Percentiles rank a stretch among this genome's conserved stretches.
Evolutionary conservation across 306 rosid genomes (phyloP).

Genomic region (Bauhinia variegata): DNA sequence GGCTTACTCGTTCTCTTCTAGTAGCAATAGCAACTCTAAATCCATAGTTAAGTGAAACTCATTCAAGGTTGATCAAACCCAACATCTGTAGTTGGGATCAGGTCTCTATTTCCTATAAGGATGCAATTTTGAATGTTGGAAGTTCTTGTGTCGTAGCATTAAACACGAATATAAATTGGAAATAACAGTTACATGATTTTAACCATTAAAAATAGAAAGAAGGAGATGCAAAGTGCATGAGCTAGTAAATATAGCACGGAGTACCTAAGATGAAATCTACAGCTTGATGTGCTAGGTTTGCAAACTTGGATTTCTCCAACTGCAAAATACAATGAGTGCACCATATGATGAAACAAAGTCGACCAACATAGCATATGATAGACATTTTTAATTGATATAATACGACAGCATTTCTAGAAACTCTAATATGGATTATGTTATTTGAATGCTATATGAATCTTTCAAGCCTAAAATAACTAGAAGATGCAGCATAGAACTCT

Average conservation of each 20-base stretch:
- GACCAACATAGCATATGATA: neutral
- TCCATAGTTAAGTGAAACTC: neutral
- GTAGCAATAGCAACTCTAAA: neutral
- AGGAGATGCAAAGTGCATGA: neutral
- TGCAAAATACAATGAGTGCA: slow-evolving; percentile 38
- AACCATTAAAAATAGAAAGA: slow-evolving; percentile 1
- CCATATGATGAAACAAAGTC: slow-evolving; percentile 6
- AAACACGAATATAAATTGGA: slow-evolving; percentile 3
- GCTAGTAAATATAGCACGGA: neutral
- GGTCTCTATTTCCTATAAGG: neutral
- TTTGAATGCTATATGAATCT: neutral
- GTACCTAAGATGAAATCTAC: slow-evolving; percentile 86
- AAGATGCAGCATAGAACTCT: too few species aligned
- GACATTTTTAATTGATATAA: neutral
- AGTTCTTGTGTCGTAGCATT: neutral
- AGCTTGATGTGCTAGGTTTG: slow-evolving; percentile 84
- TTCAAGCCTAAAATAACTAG: neutral
- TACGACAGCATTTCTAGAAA: too few species aligned
- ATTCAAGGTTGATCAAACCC: slow-evolving; percentile 1
- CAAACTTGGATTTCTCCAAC: slow-evolving; percentile 67
- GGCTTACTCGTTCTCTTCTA: too few species aligned
- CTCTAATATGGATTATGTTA: neutral
- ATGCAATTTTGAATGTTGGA: neutral
- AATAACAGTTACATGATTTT: neutral
- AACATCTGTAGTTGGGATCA: neutral